These are phyloP conservation scores for Lomentospora prolificans DNA, from an alignment of 2,329 filamentous ascomycete species.

Conservation along the genomic window DNA sequence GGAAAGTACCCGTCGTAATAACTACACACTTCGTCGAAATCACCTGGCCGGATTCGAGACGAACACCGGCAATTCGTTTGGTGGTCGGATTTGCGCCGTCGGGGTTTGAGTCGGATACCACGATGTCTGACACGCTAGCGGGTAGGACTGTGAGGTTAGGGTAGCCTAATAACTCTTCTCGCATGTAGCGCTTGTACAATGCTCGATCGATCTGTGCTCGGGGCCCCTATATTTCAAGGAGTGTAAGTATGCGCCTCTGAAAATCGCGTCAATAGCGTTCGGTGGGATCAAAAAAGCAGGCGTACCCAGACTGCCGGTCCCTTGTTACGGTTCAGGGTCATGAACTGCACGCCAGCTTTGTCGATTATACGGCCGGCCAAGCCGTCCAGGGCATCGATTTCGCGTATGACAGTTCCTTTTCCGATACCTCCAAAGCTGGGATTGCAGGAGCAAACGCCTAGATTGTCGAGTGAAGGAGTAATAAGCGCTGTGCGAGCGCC, in stretches of 20 bases:
- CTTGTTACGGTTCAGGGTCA: conserved; percentile 77
- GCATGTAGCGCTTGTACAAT: conserved; percentile 86
- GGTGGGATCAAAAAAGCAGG: too few species aligned
- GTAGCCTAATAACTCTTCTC: conserved; percentile 69
- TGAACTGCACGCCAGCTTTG: conserved; percentile 90
- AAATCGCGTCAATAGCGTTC: not conserved
- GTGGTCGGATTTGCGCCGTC: conserved; percentile 31
- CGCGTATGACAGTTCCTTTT: conserved; percentile 90
- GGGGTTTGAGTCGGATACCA: conserved; percentile 45
- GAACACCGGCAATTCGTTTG: conserved; percentile 62
- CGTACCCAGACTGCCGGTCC: conserved; percentile 83
- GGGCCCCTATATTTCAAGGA: conserved; percentile 47
- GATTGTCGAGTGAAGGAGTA: conserved; percentile 78
- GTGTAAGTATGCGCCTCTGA: not conserved
- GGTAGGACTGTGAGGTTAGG: conserved; percentile 70
- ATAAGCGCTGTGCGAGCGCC: conserved; percentile 84
- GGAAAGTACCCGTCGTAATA: conserved; percentile 92
- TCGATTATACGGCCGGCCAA: conserved; percentile 82
- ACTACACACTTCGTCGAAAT: conserved; percentile 73
- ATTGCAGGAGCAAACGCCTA: conserved; percentile 94
- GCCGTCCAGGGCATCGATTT: conserved; percentile 91
- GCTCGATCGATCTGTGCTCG: conserved; percentile 89
- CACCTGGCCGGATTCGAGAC: conserved; percentile 78
- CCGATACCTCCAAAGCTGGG: conserved; percentile 97
- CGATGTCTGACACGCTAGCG: conserved; percentile 87